Evolutionary conservation across 2,329 filamentous ascomycete species (phyloP).

Genomic region (Diaporthe longicolla): DNA sequence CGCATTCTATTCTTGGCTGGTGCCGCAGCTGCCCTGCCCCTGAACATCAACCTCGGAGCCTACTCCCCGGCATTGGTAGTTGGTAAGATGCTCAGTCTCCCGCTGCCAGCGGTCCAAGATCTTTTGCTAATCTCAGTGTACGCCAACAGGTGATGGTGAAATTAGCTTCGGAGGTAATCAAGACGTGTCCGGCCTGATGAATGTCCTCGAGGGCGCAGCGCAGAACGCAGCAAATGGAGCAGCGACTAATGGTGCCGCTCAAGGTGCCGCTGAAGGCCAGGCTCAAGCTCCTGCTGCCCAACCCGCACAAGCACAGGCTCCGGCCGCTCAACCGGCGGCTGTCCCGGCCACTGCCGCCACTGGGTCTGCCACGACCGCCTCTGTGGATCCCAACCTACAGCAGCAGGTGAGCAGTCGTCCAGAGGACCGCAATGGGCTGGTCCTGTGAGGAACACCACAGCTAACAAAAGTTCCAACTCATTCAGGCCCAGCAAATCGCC

Average conservation of each 20-base stretch:
- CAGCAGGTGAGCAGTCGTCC: conserved; percentile 52
- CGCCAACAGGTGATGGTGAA: conserved; percentile 57
- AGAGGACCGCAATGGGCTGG: background rate
- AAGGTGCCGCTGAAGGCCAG: conserved; percentile 46
- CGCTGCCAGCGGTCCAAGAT: background rate
- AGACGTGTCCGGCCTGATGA: conserved; percentile 62
- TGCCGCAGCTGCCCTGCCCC: conserved; percentile 54
- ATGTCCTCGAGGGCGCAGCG: conserved; percentile 62
- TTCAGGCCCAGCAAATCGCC: conserved; percentile 58
- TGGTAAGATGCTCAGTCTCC: conserved; percentile 45
- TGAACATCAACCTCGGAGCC: conserved; percentile 61
- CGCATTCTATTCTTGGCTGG: conserved; percentile 54
- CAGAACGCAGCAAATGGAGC: conserved; percentile 54
- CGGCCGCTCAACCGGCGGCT: conserved; percentile 44
- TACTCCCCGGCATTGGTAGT: conserved; percentile 60
- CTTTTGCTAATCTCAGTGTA: conserved; percentile 22
- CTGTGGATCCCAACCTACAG: conserved; percentile 52
- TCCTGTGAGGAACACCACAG: background rate
- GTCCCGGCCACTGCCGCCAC: conserved; percentile 42
- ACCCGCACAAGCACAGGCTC: conserved; percentile 44
- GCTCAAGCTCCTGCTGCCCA: conserved; percentile 45
- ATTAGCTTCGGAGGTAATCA: conserved; percentile 62
- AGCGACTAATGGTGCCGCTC: conserved; percentile 48
- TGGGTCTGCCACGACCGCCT: conserved; percentile 41
- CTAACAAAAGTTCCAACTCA: conserved; percentile 37